Percentiles rank a stretch among this genome's conserved stretches.
These are phyloP conservation scores for Phaeosphaeriaceae sp. DNA, from an alignment of 2,329 filamentous ascomycete genomes.

Conservation along the genomic window DNA sequence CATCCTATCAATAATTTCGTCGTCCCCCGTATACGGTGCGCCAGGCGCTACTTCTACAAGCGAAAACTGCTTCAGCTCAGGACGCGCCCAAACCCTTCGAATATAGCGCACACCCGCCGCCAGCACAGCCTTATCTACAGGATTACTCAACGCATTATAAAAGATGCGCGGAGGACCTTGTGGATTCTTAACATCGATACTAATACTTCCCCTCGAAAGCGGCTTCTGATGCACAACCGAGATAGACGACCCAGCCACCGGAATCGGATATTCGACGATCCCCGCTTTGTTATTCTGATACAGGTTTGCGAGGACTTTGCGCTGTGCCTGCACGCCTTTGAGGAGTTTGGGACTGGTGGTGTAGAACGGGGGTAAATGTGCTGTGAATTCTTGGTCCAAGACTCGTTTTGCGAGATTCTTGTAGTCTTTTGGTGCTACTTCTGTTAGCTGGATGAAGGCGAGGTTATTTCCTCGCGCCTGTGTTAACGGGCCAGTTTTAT, in stretches of 20 bases:
- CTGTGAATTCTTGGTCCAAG: conserved; percentile 12
- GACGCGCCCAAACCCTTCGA: conserved; percentile 35
- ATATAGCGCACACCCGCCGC: conserved; percentile 41
- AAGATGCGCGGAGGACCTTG: conserved; percentile 32
- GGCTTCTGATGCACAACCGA: conserved; percentile 15
- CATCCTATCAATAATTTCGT: conserved; percentile 16
- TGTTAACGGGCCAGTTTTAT: conserved; percentile 33
- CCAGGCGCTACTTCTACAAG: conserved; percentile 38
- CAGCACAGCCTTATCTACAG: conserved; percentile 39
- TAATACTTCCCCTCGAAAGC: conserved; percentile 42
- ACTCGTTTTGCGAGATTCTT: conserved; percentile 7
- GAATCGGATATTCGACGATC: conserved; percentile 31
- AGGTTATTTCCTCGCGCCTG: conserved; percentile 11
- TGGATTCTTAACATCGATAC: conserved; percentile 41
- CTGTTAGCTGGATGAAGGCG: conserved; percentile 11
- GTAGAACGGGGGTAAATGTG: conserved; percentile 15
- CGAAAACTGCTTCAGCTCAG: conserved; percentile 35
- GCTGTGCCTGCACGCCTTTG: conserved; percentile 14
- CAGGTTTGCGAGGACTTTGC: conserved; percentile 12
- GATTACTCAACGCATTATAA: conserved; percentile 39
- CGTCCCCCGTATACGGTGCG: conserved; percentile 21
- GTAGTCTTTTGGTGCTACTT: conserved; percentile 13
- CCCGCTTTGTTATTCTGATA: conserved; percentile 21
- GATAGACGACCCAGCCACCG: conserved; percentile 12
- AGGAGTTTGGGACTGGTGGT: conserved; percentile 10